Conservation (phyloP, 2,329 filamentous ascomycete species). For the Colletotrichum gigasporum region DNA sequence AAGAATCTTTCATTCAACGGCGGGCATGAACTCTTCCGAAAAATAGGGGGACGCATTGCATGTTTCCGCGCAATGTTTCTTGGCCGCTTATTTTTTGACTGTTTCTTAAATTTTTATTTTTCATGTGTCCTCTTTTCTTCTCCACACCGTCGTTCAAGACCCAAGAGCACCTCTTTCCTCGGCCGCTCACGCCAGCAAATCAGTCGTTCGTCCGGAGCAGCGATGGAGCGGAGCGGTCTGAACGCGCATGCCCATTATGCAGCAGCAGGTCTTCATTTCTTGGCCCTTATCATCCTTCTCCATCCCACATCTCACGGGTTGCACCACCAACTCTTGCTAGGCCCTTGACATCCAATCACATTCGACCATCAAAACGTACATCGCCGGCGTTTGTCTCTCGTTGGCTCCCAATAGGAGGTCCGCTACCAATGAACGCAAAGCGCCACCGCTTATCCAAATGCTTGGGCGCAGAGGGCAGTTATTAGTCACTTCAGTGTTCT, state of each 20-base stretch:
- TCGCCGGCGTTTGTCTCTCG: too few relatives aligned
- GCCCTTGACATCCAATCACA: too few relatives aligned
- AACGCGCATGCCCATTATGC: conserved; percentile 14
- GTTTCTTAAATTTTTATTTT: background rate
- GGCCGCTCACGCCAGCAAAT: background rate
- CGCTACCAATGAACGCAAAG: too few relatives aligned
- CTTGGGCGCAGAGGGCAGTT: too few relatives aligned
- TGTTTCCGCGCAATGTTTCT: conserved; percentile 5
- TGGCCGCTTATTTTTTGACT: background rate
- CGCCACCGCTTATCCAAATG: too few relatives aligned
- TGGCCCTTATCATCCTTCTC: background rate
- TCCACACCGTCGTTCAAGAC: background rate
- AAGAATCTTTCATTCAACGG: background rate
- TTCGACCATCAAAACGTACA: too few relatives aligned
- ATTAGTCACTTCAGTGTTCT: too few relatives aligned
- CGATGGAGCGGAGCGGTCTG: conserved; percentile 10
- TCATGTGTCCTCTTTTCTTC: background rate
- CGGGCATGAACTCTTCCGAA: background rate
- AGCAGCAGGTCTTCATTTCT: conserved; percentile 17
- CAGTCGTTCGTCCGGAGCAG: conserved; percentile 14
- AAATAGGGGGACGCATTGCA: background rate
- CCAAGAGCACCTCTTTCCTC: background rate
- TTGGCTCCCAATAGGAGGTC: too few relatives aligned
- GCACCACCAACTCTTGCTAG: background rate
- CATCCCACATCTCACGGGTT: background rate